Conservation (phyloP, 139 green algal genomes). For the Picochlorum sp. region DNA sequence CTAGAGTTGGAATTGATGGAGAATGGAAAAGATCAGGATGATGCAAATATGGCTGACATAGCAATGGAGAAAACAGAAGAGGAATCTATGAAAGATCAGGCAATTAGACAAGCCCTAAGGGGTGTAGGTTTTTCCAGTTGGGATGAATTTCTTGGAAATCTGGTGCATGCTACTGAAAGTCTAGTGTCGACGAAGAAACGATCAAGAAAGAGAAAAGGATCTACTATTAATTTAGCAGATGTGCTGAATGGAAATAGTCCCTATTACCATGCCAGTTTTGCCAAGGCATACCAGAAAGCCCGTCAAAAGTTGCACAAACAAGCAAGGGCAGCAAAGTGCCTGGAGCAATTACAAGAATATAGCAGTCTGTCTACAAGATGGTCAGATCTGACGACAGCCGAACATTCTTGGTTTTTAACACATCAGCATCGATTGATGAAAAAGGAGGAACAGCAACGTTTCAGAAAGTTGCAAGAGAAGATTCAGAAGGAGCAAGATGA, state of each 20-base stretch:
- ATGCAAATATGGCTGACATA: neutral
- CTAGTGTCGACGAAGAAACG: neutral
- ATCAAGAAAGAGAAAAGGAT: neutral
- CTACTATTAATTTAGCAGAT: neutral
- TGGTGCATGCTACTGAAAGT: too few species aligned
- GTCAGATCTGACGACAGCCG: neutral
- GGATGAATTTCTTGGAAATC: neutral
- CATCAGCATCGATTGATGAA: neutral
- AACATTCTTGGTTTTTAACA: conserved; percentile 20
- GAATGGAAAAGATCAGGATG: neutral
- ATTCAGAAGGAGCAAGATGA: neutral
- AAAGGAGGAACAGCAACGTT: neutral
- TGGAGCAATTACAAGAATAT: conserved; percentile 2
- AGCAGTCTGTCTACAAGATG: conserved; percentile 1
- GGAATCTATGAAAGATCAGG: neutral
- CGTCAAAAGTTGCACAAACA: neutral
- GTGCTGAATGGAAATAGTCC: conserved; percentile 8
- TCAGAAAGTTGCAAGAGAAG: neutral
- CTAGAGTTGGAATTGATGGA: neutral
- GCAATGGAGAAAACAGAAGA: neutral
- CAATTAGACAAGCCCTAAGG: neutral
- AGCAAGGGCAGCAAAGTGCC: neutral
- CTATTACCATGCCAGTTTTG: conserved; percentile 6
- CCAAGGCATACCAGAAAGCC: neutral
- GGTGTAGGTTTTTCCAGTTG: neutral